These are phyloP conservation scores for Leptodontidium sp. DNA, from an alignment of 2,329 filamentous ascomycete genomes.

Conservation along the genomic window DNA sequence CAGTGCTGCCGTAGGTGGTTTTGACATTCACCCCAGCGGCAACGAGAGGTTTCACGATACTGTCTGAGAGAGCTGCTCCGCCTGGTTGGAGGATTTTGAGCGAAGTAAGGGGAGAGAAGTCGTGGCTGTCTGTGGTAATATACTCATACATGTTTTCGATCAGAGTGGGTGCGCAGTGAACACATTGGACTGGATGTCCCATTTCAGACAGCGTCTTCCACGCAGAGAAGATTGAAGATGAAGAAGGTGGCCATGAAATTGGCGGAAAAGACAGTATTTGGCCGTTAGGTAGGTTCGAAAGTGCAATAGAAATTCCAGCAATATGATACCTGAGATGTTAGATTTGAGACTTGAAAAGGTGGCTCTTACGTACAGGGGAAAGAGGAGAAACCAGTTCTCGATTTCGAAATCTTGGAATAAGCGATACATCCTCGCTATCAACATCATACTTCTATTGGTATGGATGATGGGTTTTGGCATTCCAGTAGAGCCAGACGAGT, in stretches of 20 bases:
- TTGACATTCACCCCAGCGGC: constrained; percentile 46
- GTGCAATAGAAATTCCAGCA: constrained; percentile 45
- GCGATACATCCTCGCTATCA: constrained; percentile 47
- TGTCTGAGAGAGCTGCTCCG: constrained; percentile 43
- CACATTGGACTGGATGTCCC: constrained; percentile 43
- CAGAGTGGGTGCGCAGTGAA: constrained; percentile 46
- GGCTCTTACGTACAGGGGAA: constrained; percentile 42
- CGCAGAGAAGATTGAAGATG: constrained; percentile 41
- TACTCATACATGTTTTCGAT: constrained; percentile 47
- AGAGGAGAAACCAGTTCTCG: constrained; percentile 48
- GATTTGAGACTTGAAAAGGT: background rate
- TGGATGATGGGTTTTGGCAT: constrained; percentile 46
- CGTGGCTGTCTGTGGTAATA: constrained; percentile 42
- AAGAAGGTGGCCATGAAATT: constrained; percentile 44
- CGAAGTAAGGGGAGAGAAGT: constrained; percentile 42
- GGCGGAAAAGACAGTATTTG: constrained; percentile 46
- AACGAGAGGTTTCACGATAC: constrained; percentile 40
- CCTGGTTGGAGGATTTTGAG: constrained; percentile 47
- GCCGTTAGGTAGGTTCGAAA: constrained; percentile 46
- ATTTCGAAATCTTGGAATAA: constrained; percentile 46
- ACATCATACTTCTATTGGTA: constrained; percentile 47
- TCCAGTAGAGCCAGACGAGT: constrained; percentile 45
- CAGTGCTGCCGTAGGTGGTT: constrained; percentile 47
- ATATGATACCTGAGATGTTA: constrained; percentile 42
- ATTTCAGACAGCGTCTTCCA: constrained; percentile 42